Evolutionary conservation across 768 basidiomycete species (phyloP).

Genomic region (Chalciporus piperatus): DNA sequence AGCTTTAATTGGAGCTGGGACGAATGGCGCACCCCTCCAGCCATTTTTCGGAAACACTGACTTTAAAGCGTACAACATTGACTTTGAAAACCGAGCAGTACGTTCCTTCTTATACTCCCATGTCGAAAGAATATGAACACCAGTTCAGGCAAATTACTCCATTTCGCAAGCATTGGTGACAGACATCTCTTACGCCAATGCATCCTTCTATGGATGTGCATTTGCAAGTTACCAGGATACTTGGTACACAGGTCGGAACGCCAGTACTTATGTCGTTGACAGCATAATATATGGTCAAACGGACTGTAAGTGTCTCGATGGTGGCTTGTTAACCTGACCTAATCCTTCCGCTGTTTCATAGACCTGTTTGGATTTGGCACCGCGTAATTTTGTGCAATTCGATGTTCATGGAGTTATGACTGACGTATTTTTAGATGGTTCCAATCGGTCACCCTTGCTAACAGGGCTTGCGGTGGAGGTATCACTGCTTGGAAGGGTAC

Average conservation of each 20-base stretch:
- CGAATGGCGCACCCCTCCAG: conserved; percentile 57
- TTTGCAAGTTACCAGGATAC: conserved; percentile 38
- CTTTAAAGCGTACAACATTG: conserved; percentile 63
- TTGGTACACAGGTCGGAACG: conserved; percentile 61
- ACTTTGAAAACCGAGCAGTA: conserved; percentile 55
- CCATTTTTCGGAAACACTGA: conserved; percentile 54
- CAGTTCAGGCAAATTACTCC: conserved; percentile 44
- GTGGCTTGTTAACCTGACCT: not conserved
- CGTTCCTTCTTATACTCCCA: no score
- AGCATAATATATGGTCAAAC: conserved; percentile 67
- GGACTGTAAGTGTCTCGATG: conserved; percentile 45
- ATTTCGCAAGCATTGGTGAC: conserved; percentile 65
- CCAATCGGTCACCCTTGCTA: conserved; percentile 53
- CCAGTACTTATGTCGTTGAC: conserved; percentile 57
- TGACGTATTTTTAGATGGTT: conserved; percentile 46
- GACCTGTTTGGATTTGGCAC: conserved; percentile 49
- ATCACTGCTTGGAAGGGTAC: conserved; percentile 65
- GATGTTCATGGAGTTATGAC: not conserved
- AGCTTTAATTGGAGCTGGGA: conserved; percentile 58
- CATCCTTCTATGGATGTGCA: conserved; percentile 61
- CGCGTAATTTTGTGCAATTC: not conserved
- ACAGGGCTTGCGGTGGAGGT: conserved; percentile 61
- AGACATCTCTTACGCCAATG: conserved; percentile 62
- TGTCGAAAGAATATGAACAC: no score
- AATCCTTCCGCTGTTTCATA: conserved; percentile 31